Percentiles rank a stretch among this genome's conserved stretches.
phyloP scores from a whole-genome alignment of 2,329 filamentous ascomycete species.

The Neofusicoccum umdonicola region DNA sequence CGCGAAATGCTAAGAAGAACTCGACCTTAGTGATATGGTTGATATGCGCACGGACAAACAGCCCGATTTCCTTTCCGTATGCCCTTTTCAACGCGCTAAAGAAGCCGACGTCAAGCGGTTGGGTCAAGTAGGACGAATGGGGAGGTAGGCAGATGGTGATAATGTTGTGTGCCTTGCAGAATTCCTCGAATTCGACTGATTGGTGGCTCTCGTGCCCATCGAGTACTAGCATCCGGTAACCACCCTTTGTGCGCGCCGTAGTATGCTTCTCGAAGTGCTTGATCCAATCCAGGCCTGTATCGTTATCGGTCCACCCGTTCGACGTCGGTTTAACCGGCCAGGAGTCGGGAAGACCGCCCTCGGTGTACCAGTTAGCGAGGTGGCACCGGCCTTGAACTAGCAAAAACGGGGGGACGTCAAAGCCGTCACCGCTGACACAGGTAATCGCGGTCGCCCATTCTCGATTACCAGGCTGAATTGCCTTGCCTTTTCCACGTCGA shows the following conservation, averaged over 20 bases:
- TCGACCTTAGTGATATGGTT: slow-evolving; percentile 27
- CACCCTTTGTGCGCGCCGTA: slow-evolving; percentile 23
- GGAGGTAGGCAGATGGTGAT: slow-evolving; percentile 34
- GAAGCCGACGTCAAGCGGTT: slow-evolving; percentile 38
- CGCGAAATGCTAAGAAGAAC: slow-evolving; percentile 23
- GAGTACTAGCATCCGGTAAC: slow-evolving; percentile 36
- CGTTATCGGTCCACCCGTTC: slow-evolving; percentile 37
- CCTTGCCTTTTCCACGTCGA: slow-evolving; percentile 20
- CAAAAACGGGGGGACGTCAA: background rate
- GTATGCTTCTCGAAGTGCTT: slow-evolving; percentile 36
- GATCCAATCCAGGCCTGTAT: slow-evolving; percentile 33
- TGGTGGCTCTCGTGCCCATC: slow-evolving; percentile 36
- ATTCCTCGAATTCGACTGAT: slow-evolving; percentile 33
- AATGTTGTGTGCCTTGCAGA: slow-evolving; percentile 35
- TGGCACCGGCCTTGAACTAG: background rate
- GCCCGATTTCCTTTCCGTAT: slow-evolving; percentile 30
- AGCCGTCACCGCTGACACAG: slow-evolving; percentile 17
- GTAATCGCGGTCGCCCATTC: slow-evolving; percentile 29
- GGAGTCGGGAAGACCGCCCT: background rate
- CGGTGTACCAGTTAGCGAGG: slow-evolving; percentile 13
- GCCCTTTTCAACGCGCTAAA: slow-evolving; percentile 33
- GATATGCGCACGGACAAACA: slow-evolving; percentile 26
- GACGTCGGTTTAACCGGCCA: background rate
- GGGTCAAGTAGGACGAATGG: slow-evolving; percentile 35
- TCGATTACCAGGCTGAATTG: slow-evolving; percentile 26